phyloP scores from a whole-genome alignment of 75 land plant genomes.

The Gnetum montanum region DNA sequence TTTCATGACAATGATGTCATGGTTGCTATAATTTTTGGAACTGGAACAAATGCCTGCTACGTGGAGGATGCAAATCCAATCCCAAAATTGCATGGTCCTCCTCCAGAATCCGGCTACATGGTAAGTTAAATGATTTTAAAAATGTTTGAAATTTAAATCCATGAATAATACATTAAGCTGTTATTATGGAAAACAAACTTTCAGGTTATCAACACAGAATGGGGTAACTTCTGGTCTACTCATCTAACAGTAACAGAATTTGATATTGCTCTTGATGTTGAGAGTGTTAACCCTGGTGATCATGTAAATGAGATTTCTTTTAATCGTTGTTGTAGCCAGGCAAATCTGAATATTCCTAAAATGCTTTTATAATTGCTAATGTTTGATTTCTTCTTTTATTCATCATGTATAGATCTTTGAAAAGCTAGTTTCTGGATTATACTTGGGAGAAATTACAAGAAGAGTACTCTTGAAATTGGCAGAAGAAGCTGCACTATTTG shows the following conservation, averaged over 20 bases:
- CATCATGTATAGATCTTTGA: constrained; percentile 45
- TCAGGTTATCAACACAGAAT: constrained; percentile 67
- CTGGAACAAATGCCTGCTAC: constrained; percentile 84
- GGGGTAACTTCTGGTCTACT: constrained; percentile 67
- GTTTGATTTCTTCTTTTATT: not conserved
- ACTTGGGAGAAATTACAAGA: constrained; percentile 79
- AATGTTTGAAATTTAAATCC: too few species aligned
- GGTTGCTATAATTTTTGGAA: constrained; percentile 69
- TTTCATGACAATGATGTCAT: constrained; percentile 45
- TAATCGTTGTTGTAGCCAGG: too few species aligned
- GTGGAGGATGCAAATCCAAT: constrained; percentile 52
- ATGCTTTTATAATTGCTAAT: too few species aligned
- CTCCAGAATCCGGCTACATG: constrained; percentile 56
- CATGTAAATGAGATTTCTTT: constrained; percentile 44
- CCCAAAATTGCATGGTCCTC: constrained; percentile 43
- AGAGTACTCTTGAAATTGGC: constrained; percentile 67
- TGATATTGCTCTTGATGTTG: constrained; percentile 62
- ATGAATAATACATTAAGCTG: too few species aligned
- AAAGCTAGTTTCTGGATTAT: constrained; percentile 78
- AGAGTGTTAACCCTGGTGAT: constrained; percentile 63
- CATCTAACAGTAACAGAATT: constrained; percentile 53
- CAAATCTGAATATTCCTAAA: too few species aligned
- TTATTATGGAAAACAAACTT: too few species aligned
- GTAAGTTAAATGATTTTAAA: too few species aligned
- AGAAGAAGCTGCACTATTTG: constrained; percentile 60